A percentile compares a stretch with the other conserved stretches of the same genome.
phyloP scores from a whole-genome alignment of 805 yeast genomes.

The Candida nitratophila region DNA sequence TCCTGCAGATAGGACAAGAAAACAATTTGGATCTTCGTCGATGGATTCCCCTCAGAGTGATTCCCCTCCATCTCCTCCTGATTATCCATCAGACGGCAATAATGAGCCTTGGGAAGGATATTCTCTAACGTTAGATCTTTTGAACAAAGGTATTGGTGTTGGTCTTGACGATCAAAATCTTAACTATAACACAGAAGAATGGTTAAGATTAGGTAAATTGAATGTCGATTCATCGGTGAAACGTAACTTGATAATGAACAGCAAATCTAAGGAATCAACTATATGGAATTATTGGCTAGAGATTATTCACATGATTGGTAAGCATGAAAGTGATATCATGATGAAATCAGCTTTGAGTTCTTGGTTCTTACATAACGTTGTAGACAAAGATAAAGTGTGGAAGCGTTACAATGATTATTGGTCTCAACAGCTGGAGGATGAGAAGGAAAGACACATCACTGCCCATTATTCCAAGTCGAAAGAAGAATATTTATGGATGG shows the following conservation, averaged over 20 bases:
- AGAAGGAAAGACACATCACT: constrained; percentile 19
- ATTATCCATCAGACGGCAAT: not conserved
- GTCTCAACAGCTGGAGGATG: constrained; percentile 8
- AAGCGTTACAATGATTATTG: constrained; percentile 45
- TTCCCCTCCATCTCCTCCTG: not conserved
- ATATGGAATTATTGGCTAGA: constrained; percentile 22
- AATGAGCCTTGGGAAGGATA: constrained; percentile 18
- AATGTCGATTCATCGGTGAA: constrained; percentile 2
- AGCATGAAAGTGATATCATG: constrained; percentile 15
- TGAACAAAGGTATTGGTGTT: constrained; percentile 18
- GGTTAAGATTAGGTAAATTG: constrained; percentile 9
- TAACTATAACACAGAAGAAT: constrained; percentile 23
- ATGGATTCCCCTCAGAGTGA: too few species aligned
- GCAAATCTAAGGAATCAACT: constrained; percentile 11
- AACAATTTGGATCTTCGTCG: too few species aligned
- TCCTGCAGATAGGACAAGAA: too few species aligned
- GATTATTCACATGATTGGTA: constrained; percentile 10
- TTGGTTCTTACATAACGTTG: constrained; percentile 34
- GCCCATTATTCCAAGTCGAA: constrained; percentile 16
- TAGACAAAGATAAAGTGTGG: constrained; percentile 57
- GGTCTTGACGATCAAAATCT: constrained; percentile 17
- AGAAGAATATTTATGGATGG: constrained; percentile 22
- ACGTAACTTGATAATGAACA: constrained; percentile 4
- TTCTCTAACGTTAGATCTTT: constrained; percentile 15
- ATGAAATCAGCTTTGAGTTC: constrained; percentile 14